A percentile compares a stretch with the other conserved stretches of the same genome.
phyloP scores from a whole-genome alignment of 306 rosid genomes.

The Corylus heterophylla region DNA sequence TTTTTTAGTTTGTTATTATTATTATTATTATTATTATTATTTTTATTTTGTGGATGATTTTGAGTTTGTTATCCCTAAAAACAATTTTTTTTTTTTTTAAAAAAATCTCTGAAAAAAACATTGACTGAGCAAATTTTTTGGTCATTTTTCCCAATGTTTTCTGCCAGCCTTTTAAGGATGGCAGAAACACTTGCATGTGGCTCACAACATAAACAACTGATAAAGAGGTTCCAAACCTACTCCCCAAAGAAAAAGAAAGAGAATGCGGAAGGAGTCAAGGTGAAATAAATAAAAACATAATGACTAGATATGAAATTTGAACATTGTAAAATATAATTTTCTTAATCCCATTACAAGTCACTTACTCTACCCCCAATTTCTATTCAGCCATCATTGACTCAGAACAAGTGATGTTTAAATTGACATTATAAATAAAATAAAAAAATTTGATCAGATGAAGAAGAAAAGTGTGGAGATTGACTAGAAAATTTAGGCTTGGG shows the following conservation, averaged over 20 bases:
- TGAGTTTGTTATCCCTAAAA: too few species aligned
- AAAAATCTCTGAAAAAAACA: too few species aligned
- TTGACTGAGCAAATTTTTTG: too few species aligned
- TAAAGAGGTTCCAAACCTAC: not conserved
- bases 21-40: too few species aligned
- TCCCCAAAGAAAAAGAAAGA: not conserved
- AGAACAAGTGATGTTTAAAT: conserved; percentile 18
- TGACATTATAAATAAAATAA: conserved; percentile 24
- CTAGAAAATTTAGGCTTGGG: conserved; percentile 22
- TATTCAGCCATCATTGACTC: conserved; percentile 28
- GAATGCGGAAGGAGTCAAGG: not conserved
- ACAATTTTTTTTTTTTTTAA: too few species aligned
- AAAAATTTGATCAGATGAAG: conserved; percentile 32
- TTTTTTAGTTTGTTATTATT: too few species aligned
- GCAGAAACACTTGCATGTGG: too few species aligned
- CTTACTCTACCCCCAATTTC: conserved; percentile 42
- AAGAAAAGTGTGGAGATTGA: conserved; percentile 27
- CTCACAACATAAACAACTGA: not conserved
- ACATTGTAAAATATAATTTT: conserved; percentile 29
- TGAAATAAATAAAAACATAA: not conserved
- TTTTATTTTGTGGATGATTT: too few species aligned
- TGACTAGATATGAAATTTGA: conserved; percentile 4
- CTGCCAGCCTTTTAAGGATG: too few species aligned
- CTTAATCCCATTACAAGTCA: conserved; percentile 34
- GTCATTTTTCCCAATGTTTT: too few species aligned